Base-by-base conservation (phyloP, 2,329 filamentous ascomycete species). In the Colletotrichum graminicola region DNA sequence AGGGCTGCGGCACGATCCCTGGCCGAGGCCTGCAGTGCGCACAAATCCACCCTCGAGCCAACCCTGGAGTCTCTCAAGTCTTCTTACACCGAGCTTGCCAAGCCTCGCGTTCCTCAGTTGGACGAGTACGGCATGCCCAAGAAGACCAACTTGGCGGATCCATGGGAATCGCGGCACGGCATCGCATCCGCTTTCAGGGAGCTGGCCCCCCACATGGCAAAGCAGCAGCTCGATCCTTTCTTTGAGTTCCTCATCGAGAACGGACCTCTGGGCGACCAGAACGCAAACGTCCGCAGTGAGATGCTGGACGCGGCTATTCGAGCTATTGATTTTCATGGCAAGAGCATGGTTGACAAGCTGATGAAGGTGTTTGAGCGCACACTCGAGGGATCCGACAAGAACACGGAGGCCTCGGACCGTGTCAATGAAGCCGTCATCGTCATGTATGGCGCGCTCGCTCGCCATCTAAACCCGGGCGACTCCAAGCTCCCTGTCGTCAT, bases 361-460 rank as follows among this genome's bases (percentile, higher is more conserved):
- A 99, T 99, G 95, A 90, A 92, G 77, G 91, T 95, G 18, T 97
- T 98, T 77, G 96, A 99, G 80, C 88, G 87, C 32, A 94, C 94
- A 0, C 86, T 99, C n/a, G 94, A 95, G 78, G 91, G 90, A 3
- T 93, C 94, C 3, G 94, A 96, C 79, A 93, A 92, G 78, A 92
- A 91, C 68, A 94, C 92, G 0, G 90, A 95, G 75, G 90, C 92
- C 65, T 91, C 93, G 23, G 97, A 99, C 80, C 90, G 94, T 71
- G 93, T 98, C 74, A 98, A 98, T 76, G 96, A 99, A 82, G 96
- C 97, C 23, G 95, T 99, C 63, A 95, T 99, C 76, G 96, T 99
- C 76, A 92, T 99, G 80, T 99, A 99, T 77, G 96, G 96, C 79
- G 95, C 97, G 62, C 84, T 99, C 47, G 96, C 95, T 54, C 91